Evolutionary conservation across 192 early-diverging fungal genomes (phyloP), one percentile per base, ranked within the genome.

Genomic region (Entomortierella parvispora): DNA sequence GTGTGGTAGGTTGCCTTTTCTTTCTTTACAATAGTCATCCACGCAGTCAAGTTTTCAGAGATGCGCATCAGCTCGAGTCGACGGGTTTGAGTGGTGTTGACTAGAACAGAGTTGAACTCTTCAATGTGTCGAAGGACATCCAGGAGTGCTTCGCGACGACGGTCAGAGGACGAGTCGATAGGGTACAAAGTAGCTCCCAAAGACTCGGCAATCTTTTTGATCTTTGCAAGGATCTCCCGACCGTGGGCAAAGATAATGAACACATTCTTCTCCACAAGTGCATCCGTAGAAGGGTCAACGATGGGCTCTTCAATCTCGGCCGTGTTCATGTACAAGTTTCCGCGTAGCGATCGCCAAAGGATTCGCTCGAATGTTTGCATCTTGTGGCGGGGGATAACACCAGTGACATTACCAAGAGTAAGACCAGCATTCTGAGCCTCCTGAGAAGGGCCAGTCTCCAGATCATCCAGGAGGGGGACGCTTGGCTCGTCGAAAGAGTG

Each of bases 221-320:
- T 96, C 62, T 98, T 96, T 71, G 85, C 86, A 33, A 97, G 82
- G 67, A 99, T 86, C 74, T 96, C 93, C 56, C 86, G 82, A 54
- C 98, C 98, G 68, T 99, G 98, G 10, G 97, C 96, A 90, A 99
- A 99, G 63, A 99, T 94, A 58, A 96, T 91, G 74, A 99, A 99
- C 6, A 98, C 98, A 70, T 94, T 97, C 87, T 99, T 99, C 65
- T 96, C 89, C 5, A 98, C 90, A 10, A 87, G 69, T 66, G 93
- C 90, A 69, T 99, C 97, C 1, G 90, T 92, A 52, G 85, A 88
- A 10, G 97, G 97, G 68, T 99, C 98, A 45, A 87, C 82, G 69
- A 99, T 95, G 7, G 90, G 87, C 74, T 99, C 98, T 44, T 95
- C 95, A 69, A 99, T 97, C 68, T 98, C 97, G 4, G 95, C 94